Evolutionary conservation across 352 stramenopile species (phyloP).

Genomic region (Phytophthora colocasiae): DNA sequence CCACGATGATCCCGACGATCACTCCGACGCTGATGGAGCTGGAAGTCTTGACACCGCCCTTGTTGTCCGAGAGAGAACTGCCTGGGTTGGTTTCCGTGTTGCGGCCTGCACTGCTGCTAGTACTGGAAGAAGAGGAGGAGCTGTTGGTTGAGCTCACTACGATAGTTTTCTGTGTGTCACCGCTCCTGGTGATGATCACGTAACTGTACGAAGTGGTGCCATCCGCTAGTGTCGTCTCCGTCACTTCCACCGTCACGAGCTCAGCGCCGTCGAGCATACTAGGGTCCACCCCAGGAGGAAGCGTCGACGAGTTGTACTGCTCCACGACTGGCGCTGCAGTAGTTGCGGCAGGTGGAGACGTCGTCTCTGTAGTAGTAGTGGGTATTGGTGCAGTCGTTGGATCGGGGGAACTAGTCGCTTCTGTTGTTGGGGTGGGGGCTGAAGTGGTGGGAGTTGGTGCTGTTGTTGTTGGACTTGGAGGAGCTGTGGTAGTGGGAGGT

Average conservation of each 20-base stretch:
- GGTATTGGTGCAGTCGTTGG: conserved; percentile 10
- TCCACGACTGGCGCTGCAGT: conserved; percentile 26
- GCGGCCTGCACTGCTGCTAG: conserved; percentile 4
- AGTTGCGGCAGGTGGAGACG: conserved; percentile 6
- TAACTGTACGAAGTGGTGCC: conserved; percentile 46
- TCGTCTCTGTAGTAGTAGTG: not conserved
- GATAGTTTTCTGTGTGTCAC: conserved; percentile 26
- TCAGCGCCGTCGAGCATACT: conserved; percentile 46
- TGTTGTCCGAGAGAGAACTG: conserved; percentile 19
- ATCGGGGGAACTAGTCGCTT: conserved; percentile 1
- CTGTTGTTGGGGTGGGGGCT: conserved; percentile 1
- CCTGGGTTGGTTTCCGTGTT: conserved; percentile 6
- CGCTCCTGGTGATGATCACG: conserved; percentile 48
- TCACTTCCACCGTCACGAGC: conserved; percentile 48
- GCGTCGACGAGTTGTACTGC: conserved; percentile 47
- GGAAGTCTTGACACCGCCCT: conserved; percentile 10
- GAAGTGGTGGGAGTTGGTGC: conserved; percentile 4
- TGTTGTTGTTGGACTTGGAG: conserved; percentile 1
- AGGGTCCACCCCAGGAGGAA: conserved; percentile 40
- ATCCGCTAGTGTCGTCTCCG: conserved; percentile 33
- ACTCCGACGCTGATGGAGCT: conserved; percentile 19
- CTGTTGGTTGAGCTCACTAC: conserved; percentile 17
- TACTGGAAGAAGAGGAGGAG: conserved; percentile 2
- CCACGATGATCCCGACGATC: conserved; percentile 32
- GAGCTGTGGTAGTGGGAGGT: not conserved